Base-by-base conservation (phyloP, 805 yeast species). In the Saccharomycopsis babjevae region DNA sequence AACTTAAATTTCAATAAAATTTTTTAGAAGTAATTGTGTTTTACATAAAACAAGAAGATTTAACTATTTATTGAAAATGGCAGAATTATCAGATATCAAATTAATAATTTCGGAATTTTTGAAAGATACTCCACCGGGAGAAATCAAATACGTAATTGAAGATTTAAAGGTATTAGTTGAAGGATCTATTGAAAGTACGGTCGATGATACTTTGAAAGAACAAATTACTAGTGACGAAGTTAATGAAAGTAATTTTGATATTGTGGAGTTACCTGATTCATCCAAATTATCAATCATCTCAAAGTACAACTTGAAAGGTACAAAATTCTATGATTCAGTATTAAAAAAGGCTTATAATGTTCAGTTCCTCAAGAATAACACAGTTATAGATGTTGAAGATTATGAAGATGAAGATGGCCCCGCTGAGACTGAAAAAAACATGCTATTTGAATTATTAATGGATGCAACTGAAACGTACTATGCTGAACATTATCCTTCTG, bases 401-500 rank as follows among this genome's bases (percentile, higher is more conserved):
- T 74, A 70, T 58, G 71, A 67, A 11, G 65, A 66, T 8, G 64
- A 65, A 54, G 66, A 59, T 8, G 63, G 67, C 54, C 64, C 55
- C 18, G 36, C 50, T 25, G 65, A 64, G 7, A 66, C 56, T 5
- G 70, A 68, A 18, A 46, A 58, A 18, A 56, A 66, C 25, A 63
- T 62, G 1, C 66, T 68, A 8, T 63, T 74, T n/a, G 57, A 57
- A 3, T 61, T 62, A 1, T 65, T 74, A 52, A 65, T 64, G 36
- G 54, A 60, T 3, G 63, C 70, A 32, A 74, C 86, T 54, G 72
- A 73, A 58, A 66, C 63, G 28, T 92, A 92, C 69, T 82, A 86
- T 1, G 69, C 73, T 3, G 83, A 81, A 59, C 89, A 88, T 67
- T 93, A 79, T 69, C 89, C 93, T 1, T 81, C 85, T 4, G 76